Evolutionary conservation across 352 stramenopile genomes (phyloP).

Genomic region (Achlya hypogyna): DNA sequence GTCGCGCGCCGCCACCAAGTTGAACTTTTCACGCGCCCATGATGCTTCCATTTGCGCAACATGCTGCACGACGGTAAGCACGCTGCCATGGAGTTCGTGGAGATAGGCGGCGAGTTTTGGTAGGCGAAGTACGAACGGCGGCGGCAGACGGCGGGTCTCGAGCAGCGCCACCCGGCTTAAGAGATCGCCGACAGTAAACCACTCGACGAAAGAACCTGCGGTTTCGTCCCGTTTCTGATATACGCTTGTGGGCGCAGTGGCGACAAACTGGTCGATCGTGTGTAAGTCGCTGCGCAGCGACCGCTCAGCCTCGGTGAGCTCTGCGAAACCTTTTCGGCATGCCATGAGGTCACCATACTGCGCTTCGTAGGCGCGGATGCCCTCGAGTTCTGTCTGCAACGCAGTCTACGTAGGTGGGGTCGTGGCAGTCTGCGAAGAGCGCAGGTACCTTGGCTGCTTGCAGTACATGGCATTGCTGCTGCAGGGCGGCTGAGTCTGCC

Average conservation of each 20-base stretch:
- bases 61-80: not conserved
- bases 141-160: constrained; percentile 2
- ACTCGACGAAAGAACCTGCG: constrained; percentile 18
- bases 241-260: not conserved
- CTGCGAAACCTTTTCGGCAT: not conserved
- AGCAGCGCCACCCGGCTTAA: constrained; percentile 21
- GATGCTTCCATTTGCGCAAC: constrained; percentile 23
- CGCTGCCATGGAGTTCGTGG: not conserved
- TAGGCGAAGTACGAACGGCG: not conserved
- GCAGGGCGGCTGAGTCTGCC: constrained; percentile 14
- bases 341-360: not conserved
- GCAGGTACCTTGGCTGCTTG: constrained; percentile 14
- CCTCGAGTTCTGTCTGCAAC: constrained; percentile 3
- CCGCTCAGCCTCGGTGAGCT: constrained; percentile 5
- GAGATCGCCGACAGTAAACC: constrained; percentile 31
- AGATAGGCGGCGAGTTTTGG: constrained; percentile 6
- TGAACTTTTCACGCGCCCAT: constrained; percentile 31
- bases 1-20: constrained; percentile 26
- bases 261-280: constrained; percentile 15
- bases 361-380: not conserved
- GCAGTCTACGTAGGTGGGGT: not conserved
- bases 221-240: not conserved
- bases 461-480: constrained; percentile 20
- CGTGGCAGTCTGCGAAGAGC: not conserved
- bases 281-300: constrained; percentile 7